These are phyloP conservation scores for Fusarium clavum DNA, from an alignment of 2,329 filamentous ascomycete species.

Conservation along the genomic window DNA sequence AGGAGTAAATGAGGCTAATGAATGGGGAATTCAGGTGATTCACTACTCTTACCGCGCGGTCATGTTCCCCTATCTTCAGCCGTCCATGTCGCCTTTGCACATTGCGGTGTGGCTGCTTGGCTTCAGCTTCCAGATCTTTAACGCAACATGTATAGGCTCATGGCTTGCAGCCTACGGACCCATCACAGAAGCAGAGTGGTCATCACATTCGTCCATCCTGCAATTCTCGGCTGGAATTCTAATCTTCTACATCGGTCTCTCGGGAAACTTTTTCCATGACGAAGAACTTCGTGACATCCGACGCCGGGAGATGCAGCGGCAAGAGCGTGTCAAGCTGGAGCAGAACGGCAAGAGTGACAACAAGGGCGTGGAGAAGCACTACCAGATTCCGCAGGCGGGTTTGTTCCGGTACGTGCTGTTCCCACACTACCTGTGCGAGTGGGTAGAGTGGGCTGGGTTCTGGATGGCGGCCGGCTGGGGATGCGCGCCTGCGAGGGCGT, in stretches of 20 bases:
- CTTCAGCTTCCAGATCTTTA: constrained; percentile 80
- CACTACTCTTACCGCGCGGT: constrained; percentile 94
- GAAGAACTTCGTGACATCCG: constrained; percentile 90
- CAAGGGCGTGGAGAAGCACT: constrained; percentile 73
- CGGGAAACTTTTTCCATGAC: constrained; percentile 89
- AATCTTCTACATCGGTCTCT: constrained; percentile 80
- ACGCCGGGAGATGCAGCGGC: constrained; percentile 71
- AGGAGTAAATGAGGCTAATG: constrained; percentile 13
- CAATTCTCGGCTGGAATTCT: constrained; percentile 73
- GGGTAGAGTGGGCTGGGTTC: constrained; percentile 95
- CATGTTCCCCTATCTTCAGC: constrained; percentile 83
- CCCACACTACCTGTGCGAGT: constrained; percentile 96
- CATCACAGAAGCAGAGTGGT: constrained; percentile 66
- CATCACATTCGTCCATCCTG: constrained; percentile 50
- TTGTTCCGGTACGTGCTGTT: constrained; percentile 86
- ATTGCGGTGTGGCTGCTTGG: constrained; percentile 73
- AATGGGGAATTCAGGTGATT: constrained; percentile 63
- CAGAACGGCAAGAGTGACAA: constrained; percentile 32
- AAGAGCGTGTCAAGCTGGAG: constrained; percentile 55
- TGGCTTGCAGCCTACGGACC: constrained; percentile 88
- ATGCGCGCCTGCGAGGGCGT: constrained; percentile 81
- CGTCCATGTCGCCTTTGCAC: constrained; percentile 93
- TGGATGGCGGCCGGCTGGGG: constrained; percentile 77
- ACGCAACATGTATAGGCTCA: constrained; percentile 80
- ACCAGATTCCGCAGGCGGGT: constrained; percentile 85